Evolutionary conservation across 78 protist species (phyloP).

Genomic region (Ministeria vibrans): DNA sequence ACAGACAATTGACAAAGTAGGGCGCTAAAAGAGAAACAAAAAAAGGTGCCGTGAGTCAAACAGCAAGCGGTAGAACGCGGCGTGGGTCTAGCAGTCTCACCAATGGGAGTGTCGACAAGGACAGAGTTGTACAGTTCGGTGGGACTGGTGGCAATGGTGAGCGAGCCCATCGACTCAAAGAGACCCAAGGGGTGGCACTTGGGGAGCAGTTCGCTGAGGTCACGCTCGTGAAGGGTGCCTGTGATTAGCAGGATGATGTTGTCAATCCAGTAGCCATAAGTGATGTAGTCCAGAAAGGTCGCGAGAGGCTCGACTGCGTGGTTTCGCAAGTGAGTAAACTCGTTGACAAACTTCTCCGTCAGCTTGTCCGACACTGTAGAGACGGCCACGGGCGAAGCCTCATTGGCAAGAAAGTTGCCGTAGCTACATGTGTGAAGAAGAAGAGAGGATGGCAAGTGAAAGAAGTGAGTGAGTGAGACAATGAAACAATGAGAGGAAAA

Average conservation of each 20-base stretch:
- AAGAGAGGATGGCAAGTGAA: too few relatives aligned
- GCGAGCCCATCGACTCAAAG: slow-evolving; percentile 74
- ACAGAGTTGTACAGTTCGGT: slow-evolving; percentile 87
- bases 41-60: background rate
- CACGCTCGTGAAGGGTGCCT: slow-evolving; percentile 87
- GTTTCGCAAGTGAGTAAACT: slow-evolving; percentile 76
- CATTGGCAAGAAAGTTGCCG: slow-evolving; percentile 88
- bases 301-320: slow-evolving; percentile 86
- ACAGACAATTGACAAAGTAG: slow-evolving; percentile 45
- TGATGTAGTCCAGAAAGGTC: slow-evolving; percentile 92
- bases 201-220: slow-evolving; percentile 67
- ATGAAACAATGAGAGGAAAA: too few relatives aligned
- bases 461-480: too few relatives aligned
- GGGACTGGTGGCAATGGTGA: slow-evolving; percentile 56
- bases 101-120: slow-evolving; percentile 92
- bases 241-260: slow-evolving; percentile 89
- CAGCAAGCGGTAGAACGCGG: background rate
- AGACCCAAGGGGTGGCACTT: slow-evolving; percentile 96
- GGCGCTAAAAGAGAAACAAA: slow-evolving; percentile 26
- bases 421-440: too few relatives aligned
- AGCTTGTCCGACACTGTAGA: slow-evolving; percentile 50
- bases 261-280: slow-evolving; percentile 97
- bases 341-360: slow-evolving; percentile 60
- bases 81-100: slow-evolving; percentile 11
- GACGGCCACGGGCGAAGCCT: slow-evolving; percentile 80